These are phyloP conservation scores for Thelonectria olida DNA, from an alignment of 2,329 filamentous ascomycete species.

Conservation along the genomic window DNA sequence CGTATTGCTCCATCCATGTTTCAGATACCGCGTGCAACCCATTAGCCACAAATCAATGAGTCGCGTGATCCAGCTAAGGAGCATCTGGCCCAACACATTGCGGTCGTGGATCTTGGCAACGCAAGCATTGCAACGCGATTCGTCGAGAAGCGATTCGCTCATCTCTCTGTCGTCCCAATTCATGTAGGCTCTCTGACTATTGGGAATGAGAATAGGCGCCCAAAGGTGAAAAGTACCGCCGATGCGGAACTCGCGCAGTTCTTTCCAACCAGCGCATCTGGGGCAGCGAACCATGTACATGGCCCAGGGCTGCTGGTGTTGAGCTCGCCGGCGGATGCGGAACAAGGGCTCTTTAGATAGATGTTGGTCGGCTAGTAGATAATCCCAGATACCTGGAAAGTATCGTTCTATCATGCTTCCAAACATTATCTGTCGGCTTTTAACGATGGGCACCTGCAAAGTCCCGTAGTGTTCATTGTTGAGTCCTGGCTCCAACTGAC, in stretches of 20 bases:
- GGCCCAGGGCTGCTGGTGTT: not conserved
- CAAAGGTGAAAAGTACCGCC: not conserved
- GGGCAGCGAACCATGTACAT: conserved; percentile 28
- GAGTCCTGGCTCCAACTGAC: not conserved
- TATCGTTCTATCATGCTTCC: conserved; percentile 2
- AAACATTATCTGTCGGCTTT: not conserved
- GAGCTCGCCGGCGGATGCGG: not conserved
- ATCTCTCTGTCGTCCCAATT: not conserved
- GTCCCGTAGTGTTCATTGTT: not conserved
- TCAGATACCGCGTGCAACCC: too few relatives aligned
- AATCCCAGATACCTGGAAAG: conserved; percentile 21
- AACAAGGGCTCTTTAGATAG: rapidly evolving
- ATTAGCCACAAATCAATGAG: not conserved
- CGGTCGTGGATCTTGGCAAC: conserved; percentile 3
- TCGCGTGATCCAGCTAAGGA: not conserved
- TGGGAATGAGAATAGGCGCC: not conserved
- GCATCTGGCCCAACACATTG: not conserved
- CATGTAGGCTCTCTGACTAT: rapidly evolving
- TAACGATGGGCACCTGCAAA: conserved; percentile 1
- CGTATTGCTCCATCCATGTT: not conserved
- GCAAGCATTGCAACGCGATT: conserved; percentile 18
- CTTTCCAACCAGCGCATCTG: conserved; percentile 27
- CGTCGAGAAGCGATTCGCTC: not conserved
- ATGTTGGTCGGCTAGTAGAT: not conserved
- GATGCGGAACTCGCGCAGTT: conserved; percentile 22